Base-by-base conservation (phyloP, 768 basidiomycete species). In the Leccinum disarticulatum region DNA sequence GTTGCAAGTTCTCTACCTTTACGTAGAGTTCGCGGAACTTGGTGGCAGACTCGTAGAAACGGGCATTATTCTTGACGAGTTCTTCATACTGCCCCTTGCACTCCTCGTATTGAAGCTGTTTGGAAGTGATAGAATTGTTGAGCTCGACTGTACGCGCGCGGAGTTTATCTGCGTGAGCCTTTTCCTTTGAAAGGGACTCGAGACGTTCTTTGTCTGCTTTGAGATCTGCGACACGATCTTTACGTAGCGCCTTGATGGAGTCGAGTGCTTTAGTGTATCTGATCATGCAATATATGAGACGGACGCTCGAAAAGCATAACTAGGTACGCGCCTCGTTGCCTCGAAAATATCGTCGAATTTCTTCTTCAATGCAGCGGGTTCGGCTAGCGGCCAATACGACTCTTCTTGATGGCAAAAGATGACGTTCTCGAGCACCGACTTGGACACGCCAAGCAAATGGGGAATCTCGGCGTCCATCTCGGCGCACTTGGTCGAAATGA, bases 351-450 rank as follows among this genome's bases (percentile, higher is more conserved):
- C 97, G 67, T 99, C 97, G 61, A 99, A 99, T 72, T 98, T 98
- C 82, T 98, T 98, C 81, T 99, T 99, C 38, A 99, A 76, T 0
- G 86, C 83, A 11, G 91, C 78, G 2, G 96, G 91, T 66, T 98
- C 97, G 0, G 95, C 82, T 25, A 99, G 81, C 0, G 97, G 97
- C 97, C 97, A 99, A 68, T 93, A 98, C 0, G 94, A 95, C 55
- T 99, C 97, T 68, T 99, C 97, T 75, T 99, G 97, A 73, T 99
- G 97, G 74, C 97, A 99, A 69, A 99, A 99, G 52, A 99, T 98
- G 68, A 99, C 97, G 70, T 98, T 98, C 67, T 98, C 96, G 25
- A 98, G 86, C 36, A 99, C 95, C n/a, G 95, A 89, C 73, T 95
- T 97, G 13, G 94, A 97, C 13, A 98, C 97, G 31, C 97, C 97